Conservation (phyloP, 2,329 filamentous ascomycete species). For the Colletotrichum acutatum region DNA sequence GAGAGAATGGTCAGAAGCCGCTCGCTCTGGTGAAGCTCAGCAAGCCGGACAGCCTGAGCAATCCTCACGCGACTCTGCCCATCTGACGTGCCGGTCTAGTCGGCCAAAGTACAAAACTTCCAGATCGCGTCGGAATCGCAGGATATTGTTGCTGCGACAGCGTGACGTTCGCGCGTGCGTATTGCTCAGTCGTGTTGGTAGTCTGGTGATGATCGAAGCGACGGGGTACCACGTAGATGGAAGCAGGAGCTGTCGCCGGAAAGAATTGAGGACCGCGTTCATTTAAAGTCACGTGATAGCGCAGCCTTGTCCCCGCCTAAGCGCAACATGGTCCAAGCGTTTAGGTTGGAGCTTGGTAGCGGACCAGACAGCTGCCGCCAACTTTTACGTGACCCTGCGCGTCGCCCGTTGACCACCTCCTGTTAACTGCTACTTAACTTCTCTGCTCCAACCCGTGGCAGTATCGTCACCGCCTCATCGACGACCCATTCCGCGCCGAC, state of each 20-base stretch:
- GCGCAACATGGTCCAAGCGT: slow-evolving; percentile 7
- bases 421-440: slow-evolving; percentile 13
- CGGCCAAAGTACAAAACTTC: not conserved
- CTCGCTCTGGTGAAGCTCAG: slow-evolving; percentile 42
- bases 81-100: slow-evolving; percentile 47
- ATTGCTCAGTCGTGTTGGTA: slow-evolving; percentile 2
- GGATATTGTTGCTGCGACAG: not conserved
- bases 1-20: slow-evolving; percentile 27
- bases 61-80: slow-evolving; percentile 56
- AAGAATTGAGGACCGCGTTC: slow-evolving; percentile 23
- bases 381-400: slow-evolving; percentile 34
- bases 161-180: not conserved
- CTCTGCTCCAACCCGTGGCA: not conserved
- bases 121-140: not conserved
- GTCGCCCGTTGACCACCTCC: slow-evolving; percentile 17
- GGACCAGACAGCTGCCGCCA: slow-evolving; percentile 8
- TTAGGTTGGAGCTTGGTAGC: slow-evolving; percentile 19
- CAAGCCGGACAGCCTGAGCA: slow-evolving; percentile 62
- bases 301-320: not conserved
- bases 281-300: slow-evolving; percentile 56
- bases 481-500: not conserved
- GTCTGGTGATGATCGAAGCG: slow-evolving; percentile 14
- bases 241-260: slow-evolving; percentile 29
- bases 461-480: not conserved
- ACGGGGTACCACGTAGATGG: slow-evolving; percentile 23